Percentiles rank a stretch among this genome's conserved stretches.
Conservation (phyloP, 768 basidiomycete species). For the Pisolithus microcarpus region DNA sequence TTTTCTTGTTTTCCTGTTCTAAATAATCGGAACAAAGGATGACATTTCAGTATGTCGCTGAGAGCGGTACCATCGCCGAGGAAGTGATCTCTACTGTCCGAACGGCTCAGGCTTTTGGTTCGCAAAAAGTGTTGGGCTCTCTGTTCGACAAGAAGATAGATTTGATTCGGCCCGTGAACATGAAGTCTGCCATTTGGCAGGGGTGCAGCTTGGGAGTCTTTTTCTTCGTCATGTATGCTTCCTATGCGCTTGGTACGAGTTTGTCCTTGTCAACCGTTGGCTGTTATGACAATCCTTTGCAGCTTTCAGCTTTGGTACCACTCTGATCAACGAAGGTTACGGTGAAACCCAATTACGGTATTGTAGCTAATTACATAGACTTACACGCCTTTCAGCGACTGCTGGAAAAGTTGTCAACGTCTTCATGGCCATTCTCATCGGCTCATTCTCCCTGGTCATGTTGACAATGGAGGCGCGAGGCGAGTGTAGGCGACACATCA, state of each 20-base stretch:
- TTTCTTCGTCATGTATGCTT: slow-evolving; percentile 77
- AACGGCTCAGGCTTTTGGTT: slow-evolving; percentile 88
- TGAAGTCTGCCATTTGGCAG: slow-evolving; percentile 52
- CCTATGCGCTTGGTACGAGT: slow-evolving; percentile 60
- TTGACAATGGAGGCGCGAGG: slow-evolving; percentile 86
- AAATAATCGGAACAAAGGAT: slow-evolving; percentile 26
- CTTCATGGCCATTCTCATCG: slow-evolving; percentile 77
- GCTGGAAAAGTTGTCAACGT: slow-evolving; percentile 80
- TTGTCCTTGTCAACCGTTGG: not conserved
- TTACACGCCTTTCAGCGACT: slow-evolving; percentile 34
- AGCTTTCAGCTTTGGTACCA: slow-evolving; percentile 89
- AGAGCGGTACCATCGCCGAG: slow-evolving; percentile 79
- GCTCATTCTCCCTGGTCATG: slow-evolving; percentile 81
- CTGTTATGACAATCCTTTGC: slow-evolving; percentile 4
- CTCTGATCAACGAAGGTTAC: slow-evolving; percentile 58
- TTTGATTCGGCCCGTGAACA: slow-evolving; percentile 44
- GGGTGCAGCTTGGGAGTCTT: slow-evolving; percentile 62
- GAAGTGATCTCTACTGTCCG: slow-evolving; percentile 89
- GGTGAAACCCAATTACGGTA: slow-evolving; percentile 29
- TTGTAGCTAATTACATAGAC: not conserved
- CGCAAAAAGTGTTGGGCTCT: slow-evolving; percentile 51
- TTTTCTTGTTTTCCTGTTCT: not conserved
- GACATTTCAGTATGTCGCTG: slow-evolving; percentile 68
- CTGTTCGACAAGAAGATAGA: slow-evolving; percentile 63
- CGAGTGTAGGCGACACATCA: slow-evolving; percentile 15